Base-by-base conservation (phyloP, 257 asterid genomes). In the Solanum microdontum region DNA sequence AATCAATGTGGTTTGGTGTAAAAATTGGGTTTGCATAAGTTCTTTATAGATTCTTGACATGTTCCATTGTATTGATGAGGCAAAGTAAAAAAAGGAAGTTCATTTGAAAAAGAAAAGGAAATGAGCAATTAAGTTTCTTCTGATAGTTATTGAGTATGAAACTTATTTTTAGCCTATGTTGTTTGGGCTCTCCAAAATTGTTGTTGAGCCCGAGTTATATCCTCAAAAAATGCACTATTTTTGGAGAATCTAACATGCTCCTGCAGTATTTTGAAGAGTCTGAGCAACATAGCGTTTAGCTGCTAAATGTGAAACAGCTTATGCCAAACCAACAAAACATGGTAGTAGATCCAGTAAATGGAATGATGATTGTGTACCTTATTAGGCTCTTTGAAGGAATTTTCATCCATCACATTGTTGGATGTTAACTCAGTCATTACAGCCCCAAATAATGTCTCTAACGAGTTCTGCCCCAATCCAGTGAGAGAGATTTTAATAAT, bases 321-420 rank as follows among this genome's bases (percentile, higher is more conserved):
- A 28, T 26, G 68, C 26, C 15, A 80, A 80, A 45, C 26, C 28
- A 80, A 26, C 68, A 45, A 80, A 26, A 26, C 84, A 4, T 17
- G 66, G 64, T 14, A 79, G 39, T 17, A 40, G 84, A 77, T 39
- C 8, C 37, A 43, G 30, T 60, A 62, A 24, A 8, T 9, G 36
- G 85, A 60, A 73, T 9, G 77, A 43, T 75, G 72, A 11, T 58
- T 79, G 4, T 90, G 43, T 40, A 94, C 99, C 96, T 93, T 96
- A 13, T 70, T 91, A 37, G 96, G 98, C 74, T 92, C 82, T 36
- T n/a, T 87, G 91, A 96, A 96, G 84, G 97, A 92, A 88, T 96
- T 96, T 90, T 95, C 99, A 88, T 93, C 98, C 95, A 85, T 91
- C 90, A 88, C 90, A 70, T 89, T 94, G 12, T 33, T 83, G 37